A percentile compares a stretch with the other conserved stretches of the same genome.
Conservation (phyloP, 495 filamentous ascomycete species). For the Neurospora cerealis region DNA sequence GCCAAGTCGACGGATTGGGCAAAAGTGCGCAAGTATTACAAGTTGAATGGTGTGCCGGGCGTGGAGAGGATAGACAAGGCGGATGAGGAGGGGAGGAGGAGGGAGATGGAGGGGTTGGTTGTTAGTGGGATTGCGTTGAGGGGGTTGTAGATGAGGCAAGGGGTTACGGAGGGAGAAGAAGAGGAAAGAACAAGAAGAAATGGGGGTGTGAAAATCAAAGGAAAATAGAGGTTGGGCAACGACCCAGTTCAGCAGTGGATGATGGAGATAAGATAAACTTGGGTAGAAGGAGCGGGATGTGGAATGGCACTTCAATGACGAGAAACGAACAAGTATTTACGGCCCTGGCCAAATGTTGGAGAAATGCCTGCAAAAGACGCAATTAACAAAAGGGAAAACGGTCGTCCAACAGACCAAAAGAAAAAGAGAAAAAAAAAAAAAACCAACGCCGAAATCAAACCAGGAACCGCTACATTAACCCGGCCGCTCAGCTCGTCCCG, state of each 20-base stretch:
- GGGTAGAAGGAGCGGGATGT: neutral
- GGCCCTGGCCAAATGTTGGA: too few relatives aligned
- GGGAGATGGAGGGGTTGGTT: conserved; percentile 50
- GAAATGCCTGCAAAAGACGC: too few relatives aligned
- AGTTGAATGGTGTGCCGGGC: conserved; percentile 48
- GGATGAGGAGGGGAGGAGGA: conserved; percentile 28
- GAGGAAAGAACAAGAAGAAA: neutral
- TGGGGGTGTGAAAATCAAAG: neutral
- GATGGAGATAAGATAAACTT: neutral
- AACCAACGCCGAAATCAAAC: too few relatives aligned
- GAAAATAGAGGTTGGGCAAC: neutral
- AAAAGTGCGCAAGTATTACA: conserved; percentile 75
- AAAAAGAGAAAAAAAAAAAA: too few relatives aligned
- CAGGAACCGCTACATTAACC: too few relatives aligned
- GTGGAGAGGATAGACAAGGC: conserved; percentile 17
- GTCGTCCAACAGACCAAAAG: too few relatives aligned
- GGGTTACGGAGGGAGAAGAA: neutral
- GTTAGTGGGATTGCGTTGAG: conserved; percentile 67
- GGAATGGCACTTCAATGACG: neutral
- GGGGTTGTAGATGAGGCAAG: conserved; percentile 31
- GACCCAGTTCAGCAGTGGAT: neutral
- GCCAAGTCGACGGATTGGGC: conserved; percentile 48
- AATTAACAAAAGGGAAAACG: too few relatives aligned
- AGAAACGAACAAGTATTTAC: too few relatives aligned
- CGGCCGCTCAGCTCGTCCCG: too few relatives aligned